Conservation (phyloP, 495 filamentous ascomycete genomes). For the Filosporella fistucella region DNA sequence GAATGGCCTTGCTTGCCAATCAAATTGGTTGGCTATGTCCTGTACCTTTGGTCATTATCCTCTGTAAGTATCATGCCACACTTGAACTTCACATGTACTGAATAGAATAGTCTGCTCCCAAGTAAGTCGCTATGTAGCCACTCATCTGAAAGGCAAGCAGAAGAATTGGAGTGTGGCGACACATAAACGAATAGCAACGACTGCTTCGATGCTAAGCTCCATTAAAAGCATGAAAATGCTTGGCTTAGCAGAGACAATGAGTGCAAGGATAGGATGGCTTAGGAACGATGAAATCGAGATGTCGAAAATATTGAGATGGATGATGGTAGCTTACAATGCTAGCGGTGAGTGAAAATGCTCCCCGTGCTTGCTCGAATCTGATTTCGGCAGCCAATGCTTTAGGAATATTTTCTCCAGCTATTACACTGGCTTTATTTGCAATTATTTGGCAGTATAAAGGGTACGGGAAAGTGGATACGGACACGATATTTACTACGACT, state of each 20-base stretch:
- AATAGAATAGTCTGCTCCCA: slow-evolving; percentile 30
- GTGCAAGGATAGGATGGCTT: slow-evolving; percentile 39
- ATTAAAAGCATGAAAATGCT: slow-evolving; percentile 63
- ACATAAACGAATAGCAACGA: slow-evolving; percentile 46
- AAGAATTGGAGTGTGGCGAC: slow-evolving; percentile 48
- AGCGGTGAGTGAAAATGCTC: slow-evolving; percentile 27
- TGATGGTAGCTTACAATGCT: slow-evolving; percentile 37
- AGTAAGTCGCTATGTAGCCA: slow-evolving; percentile 40
- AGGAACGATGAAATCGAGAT: slow-evolving; percentile 52
- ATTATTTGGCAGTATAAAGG: slow-evolving; percentile 21
- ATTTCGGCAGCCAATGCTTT: slow-evolving; percentile 15
- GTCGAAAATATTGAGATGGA: slow-evolving; percentile 47
- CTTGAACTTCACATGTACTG: neutral
- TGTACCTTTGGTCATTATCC: slow-evolving; percentile 51
- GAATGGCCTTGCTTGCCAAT: slow-evolving; percentile 50
- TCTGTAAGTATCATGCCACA: slow-evolving; percentile 32
- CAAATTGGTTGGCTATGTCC: slow-evolving; percentile 54
- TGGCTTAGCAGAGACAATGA: slow-evolving; percentile 42
- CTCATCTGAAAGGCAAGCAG: slow-evolving; percentile 39
- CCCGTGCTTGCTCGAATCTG: neutral
- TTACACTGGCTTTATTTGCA: slow-evolving; percentile 35
- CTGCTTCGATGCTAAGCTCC: slow-evolving; percentile 44
- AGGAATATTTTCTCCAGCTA: slow-evolving; percentile 36
- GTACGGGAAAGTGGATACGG: slow-evolving; percentile 13
- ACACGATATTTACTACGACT: slow-evolving; percentile 32